Percentiles rank a stretch among this genome's conserved stretches.
Conservation (phyloP, 768 basidiomycete genomes). For the Serpula lacrymans region DNA sequence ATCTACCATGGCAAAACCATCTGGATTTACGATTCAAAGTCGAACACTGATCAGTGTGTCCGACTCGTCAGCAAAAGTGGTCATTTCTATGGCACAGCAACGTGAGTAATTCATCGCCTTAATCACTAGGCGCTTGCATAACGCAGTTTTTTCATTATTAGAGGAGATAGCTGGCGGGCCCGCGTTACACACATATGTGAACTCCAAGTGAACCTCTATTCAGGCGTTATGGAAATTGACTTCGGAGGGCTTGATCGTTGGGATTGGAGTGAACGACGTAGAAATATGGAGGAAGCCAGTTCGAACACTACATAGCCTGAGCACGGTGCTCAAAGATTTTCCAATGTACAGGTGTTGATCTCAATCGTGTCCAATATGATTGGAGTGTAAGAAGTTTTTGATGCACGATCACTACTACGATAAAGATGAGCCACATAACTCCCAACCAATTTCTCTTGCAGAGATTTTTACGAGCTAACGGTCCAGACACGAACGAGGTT, state of each 20-base stretch:
- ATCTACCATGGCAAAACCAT: slow-evolving; percentile 63
- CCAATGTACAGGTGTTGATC: slow-evolving; percentile 3
- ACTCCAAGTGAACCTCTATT: slow-evolving; percentile 64
- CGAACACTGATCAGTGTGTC: slow-evolving; percentile 64
- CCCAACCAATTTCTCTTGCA: too few species aligned
- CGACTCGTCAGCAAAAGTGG: slow-evolving; percentile 60
- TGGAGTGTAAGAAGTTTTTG: slow-evolving; percentile 18
- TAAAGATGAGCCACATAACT: slow-evolving; percentile 19
- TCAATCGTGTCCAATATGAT: neutral
- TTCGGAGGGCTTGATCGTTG: slow-evolving; percentile 77
- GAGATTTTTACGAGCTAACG: slow-evolving; percentile 50
- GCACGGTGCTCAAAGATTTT: slow-evolving; percentile 4
- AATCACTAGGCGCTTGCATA: neutral
- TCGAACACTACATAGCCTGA: neutral
- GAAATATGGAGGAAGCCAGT: slow-evolving; percentile 60
- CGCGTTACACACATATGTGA: slow-evolving; percentile 67
- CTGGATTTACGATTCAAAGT: slow-evolving; percentile 73
- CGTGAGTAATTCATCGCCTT: slow-evolving; percentile 44
- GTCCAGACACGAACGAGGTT: slow-evolving; percentile 92
- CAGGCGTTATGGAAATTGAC: slow-evolving; percentile 61
- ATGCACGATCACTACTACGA: too few species aligned
- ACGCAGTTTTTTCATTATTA: slow-evolving; percentile 26
- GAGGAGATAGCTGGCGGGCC: slow-evolving; percentile 82
- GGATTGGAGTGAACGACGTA: slow-evolving; percentile 58
- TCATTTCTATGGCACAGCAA: slow-evolving; percentile 74